Evolutionary conservation across 2,329 filamentous ascomycete species (phyloP).

Genomic region (Fusarium avenaceum): DNA sequence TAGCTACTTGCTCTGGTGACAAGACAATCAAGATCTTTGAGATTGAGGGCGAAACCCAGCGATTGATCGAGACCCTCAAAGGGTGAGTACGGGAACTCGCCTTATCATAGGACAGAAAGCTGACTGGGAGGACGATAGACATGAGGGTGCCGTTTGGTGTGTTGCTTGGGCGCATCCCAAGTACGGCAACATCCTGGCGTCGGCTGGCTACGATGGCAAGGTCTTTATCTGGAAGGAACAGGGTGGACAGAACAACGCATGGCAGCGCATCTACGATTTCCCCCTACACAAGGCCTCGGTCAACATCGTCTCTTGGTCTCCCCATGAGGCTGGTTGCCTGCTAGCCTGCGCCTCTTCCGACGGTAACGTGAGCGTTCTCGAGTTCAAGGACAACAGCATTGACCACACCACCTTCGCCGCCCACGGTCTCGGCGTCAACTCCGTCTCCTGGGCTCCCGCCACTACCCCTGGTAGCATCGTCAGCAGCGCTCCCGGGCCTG

Average conservation of each 20-base stretch:
- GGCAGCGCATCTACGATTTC: constrained; percentile 93
- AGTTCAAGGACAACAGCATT: constrained; percentile 97
- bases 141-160: constrained; percentile 98
- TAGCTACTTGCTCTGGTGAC: constrained; percentile 97
- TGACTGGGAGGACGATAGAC: constrained; percentile 65
- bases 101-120: constrained; percentile 4
- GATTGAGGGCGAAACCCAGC: constrained; percentile 92
- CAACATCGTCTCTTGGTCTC: constrained; percentile 98
- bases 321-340: constrained; percentile 93
- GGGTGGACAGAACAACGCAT: constrained; percentile 67
- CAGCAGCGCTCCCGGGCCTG: constrained; percentile 74
- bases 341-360: constrained; percentile 95
- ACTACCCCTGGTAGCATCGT: constrained; percentile 87
- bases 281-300: constrained; percentile 94
- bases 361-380: constrained; percentile 91
- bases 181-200: constrained; percentile 97
- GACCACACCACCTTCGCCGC: constrained; percentile 90
- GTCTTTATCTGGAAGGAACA: constrained; percentile 99
- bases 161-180: constrained; percentile 99
- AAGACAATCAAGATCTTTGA: constrained; percentile 99
- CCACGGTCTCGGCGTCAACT: constrained; percentile 94
- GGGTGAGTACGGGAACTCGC: constrained; percentile 70
- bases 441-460: constrained; percentile 93
- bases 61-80: constrained; percentile 91
- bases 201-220: constrained; percentile 95